Base-by-base conservation (phyloP, 768 basidiomycete genomes). In the Termitomyces sp. region DNA sequence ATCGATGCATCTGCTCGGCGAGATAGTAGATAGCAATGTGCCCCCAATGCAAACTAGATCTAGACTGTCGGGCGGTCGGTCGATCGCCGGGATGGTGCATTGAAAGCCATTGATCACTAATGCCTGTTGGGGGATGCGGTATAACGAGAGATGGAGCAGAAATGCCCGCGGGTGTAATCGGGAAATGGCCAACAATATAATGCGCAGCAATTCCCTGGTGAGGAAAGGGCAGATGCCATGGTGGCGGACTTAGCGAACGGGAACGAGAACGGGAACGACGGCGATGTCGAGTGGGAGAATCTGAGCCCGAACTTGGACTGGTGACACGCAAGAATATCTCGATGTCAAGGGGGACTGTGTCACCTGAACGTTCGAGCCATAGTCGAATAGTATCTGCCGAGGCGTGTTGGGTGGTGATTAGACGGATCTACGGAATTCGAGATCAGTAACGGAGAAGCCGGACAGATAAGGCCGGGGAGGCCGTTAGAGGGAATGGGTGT, bases 331-430 rank as follows among this genome's bases (percentile, higher is more conserved):
- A 76, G 70, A 85, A 87, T 51, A 93, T 91, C 70, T 92, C 89
- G 61, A 93, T 89, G 70, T 92, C 91, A 9, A 93, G 80, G 6
- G 91, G 87, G 6, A 86, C 84, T 5, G 73, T 80, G 56, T 79
- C 76, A 17, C 91, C 91, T 12, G 91, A 88, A 32, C 91, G 86
- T 70, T 92, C 90, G 0, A 93, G 79, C 91, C 91, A 93, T 11
- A 93, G 79, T 8, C 91, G 86, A 53, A 93, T 83, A 5, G 87
- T 91, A 68, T 93, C 91, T 32, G 91, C 83, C 34, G 89, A 89
- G 9, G 87, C 78, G 45, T 83, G 78, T 62, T 86, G 87, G 34
- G 83, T 86, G 25, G 90, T 90, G 48, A 86, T 76, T 46, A 92
- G 82, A 20, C 89, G 88, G 66, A 92, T 89, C 89, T 89, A 70